phyloP scores from a whole-genome alignment of 495 filamentous ascomycete genomes.

The Penicillium cataractarum region DNA sequence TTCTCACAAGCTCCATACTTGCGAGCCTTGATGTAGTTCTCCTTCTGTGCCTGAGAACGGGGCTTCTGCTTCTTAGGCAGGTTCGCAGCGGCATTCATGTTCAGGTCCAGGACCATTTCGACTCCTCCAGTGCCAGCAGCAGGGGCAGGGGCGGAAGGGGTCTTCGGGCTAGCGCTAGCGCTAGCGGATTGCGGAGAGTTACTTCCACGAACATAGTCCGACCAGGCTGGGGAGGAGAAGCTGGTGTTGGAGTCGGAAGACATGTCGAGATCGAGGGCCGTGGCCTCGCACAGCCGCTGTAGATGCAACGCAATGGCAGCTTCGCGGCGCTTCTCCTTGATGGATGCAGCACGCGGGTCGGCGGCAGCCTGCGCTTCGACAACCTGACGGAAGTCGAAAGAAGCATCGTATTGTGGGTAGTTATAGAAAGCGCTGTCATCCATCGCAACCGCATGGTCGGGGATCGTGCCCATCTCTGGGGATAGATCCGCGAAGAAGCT shows the following conservation, averaged over 20 bases:
- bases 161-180: constrained; percentile 25
- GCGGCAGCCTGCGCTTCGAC: constrained; percentile 47
- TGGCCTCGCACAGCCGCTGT: constrained; percentile 41
- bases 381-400: constrained; percentile 37
- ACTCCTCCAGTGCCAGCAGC: constrained; percentile 30
- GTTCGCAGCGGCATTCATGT: constrained; percentile 50
- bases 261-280: constrained; percentile 34
- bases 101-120: constrained; percentile 51
- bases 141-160: constrained; percentile 23
- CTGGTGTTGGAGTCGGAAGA: constrained; percentile 39
- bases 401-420: constrained; percentile 27
- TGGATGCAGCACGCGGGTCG: constrained; percentile 37
- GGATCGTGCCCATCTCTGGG: constrained; percentile 28
- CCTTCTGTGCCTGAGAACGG: constrained; percentile 48
- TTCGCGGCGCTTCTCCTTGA: constrained; percentile 51
- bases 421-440: constrained; percentile 31
- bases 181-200: constrained; percentile 26
- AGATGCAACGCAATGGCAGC: constrained; percentile 48
- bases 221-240: constrained; percentile 45
- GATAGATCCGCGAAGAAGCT: constrained; percentile 25
- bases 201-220: constrained; percentile 36
- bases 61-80: constrained; percentile 52
- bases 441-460: constrained; percentile 30
- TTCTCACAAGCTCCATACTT: constrained; percentile 53
- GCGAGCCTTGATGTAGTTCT: constrained; percentile 53